phyloP scores from a whole-genome alignment of 2,329 filamentous ascomycete genomes.

The Colletotrichum tropicicola region DNA sequence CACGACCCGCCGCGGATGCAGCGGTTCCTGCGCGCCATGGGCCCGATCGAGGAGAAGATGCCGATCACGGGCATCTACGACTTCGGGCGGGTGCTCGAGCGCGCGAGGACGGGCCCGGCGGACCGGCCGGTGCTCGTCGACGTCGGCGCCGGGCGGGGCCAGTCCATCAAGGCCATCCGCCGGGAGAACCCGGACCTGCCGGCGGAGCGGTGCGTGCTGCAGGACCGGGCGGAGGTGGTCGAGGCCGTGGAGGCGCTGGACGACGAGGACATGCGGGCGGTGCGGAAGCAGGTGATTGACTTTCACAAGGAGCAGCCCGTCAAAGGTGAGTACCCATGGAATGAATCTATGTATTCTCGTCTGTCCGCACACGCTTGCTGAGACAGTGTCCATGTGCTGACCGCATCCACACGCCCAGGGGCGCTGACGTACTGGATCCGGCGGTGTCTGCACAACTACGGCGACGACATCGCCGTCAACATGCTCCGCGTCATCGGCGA shows the following conservation, averaged over 20 bases:
- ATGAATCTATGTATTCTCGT: too few species aligned
- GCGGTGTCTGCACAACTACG: slow-evolving; percentile 49
- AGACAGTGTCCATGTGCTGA: background rate
- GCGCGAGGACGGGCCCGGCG: background rate
- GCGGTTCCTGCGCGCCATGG: slow-evolving; percentile 42
- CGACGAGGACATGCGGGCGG: slow-evolving; percentile 30
- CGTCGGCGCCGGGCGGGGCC: slow-evolving; percentile 44
- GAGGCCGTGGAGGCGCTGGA: slow-evolving; percentile 33
- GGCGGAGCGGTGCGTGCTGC: slow-evolving; percentile 38
- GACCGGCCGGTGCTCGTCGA: slow-evolving; percentile 40
- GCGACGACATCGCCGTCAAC: slow-evolving; percentile 39
- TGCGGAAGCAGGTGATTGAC: slow-evolving; percentile 34
- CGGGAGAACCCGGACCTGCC: slow-evolving; percentile 37
- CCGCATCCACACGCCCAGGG: slow-evolving; percentile 31
- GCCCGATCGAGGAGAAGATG: slow-evolving; percentile 35
- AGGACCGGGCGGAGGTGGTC: slow-evolving; percentile 42
- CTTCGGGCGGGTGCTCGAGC: slow-evolving; percentile 39
- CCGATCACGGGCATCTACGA: slow-evolving; percentile 41
- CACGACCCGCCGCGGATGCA: slow-evolving; percentile 36
- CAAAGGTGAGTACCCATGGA: slow-evolving; percentile 26
- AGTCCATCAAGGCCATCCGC: slow-evolving; percentile 36
- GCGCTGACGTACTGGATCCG: slow-evolving; percentile 46
- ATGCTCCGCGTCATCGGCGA: slow-evolving; percentile 41
- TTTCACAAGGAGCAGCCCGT: slow-evolving; percentile 39
- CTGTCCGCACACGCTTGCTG: background rate